Base-by-base conservation (phyloP, 2,329 filamentous ascomycete species). In the Fusarium concolor region DNA sequence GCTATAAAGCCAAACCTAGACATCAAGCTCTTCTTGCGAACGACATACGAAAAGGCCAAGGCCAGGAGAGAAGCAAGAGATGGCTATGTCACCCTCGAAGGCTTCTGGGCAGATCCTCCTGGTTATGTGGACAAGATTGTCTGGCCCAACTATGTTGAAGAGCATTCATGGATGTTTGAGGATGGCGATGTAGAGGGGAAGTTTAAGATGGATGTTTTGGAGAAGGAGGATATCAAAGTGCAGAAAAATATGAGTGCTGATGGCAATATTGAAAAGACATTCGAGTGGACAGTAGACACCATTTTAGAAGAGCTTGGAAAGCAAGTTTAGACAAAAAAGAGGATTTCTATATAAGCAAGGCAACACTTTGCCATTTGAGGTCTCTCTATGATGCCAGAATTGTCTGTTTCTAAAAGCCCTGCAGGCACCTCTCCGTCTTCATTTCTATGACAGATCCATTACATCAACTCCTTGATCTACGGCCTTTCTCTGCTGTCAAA, bases 41-140 rank as follows among this genome's bases (percentile, higher is more conserved):
- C 92, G 3, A 86, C 87, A 28, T 90, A 90, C 61, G 81, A 81
- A 14, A 86, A 80, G 39, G 90, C 90, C 5, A 91, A 90, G 74
- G 79, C 82, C 33, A 84, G 92, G 24, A 82, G 92, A 29, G 88
- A 91, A 75, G 88, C 88, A 0, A 82, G 92, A 54, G 88, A 86
- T 69, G 92, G 92, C 12, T 96, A 96, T 77, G 91, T 93, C 29
- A 95, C 92, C 5, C 79, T 91, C 7, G 89, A 97, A 74, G 95
- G 94, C 28, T 99, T 97, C 81, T 99, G 96, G 96, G 86, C 90
- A 57, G 96, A 99, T 78, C 96, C 96, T 0, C 93, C 93, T 0
- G 94, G 93, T 0, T 99, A 98, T 77, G 94, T 98, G 37, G 94
- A 98, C 77, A 87, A 92, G 76, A 87, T 99, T 55, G 96, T 99